Evolutionary conservation across 2,329 filamentous ascomycete species (phyloP).

Genomic region (Pseudogymnoascus sp.): DNA sequence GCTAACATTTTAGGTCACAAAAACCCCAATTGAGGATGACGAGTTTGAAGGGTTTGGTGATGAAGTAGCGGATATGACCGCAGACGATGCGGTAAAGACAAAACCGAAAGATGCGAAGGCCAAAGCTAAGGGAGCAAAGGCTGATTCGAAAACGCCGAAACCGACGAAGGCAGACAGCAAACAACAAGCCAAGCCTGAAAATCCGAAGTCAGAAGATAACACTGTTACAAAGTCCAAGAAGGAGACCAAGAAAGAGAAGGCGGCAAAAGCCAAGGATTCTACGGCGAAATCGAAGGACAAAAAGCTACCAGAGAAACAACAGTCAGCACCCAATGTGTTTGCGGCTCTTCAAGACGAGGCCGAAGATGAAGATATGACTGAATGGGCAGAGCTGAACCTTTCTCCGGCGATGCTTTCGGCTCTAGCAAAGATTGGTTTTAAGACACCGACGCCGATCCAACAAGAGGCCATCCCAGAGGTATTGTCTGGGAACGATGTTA

Average conservation of each 20-base stretch:
- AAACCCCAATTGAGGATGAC: slow-evolving; percentile 35
- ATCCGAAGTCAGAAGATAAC: slow-evolving; percentile 20
- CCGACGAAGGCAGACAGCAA: slow-evolving; percentile 23
- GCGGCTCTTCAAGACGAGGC: slow-evolving; percentile 43
- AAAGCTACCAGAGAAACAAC: slow-evolving; percentile 19
- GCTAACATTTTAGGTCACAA: slow-evolving; percentile 16
- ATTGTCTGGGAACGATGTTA: slow-evolving; percentile 74
- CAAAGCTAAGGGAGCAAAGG: slow-evolving; percentile 21
- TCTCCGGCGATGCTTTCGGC: slow-evolving; percentile 64
- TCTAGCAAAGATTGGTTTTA: slow-evolving; percentile 71
- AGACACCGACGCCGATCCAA: slow-evolving; percentile 77
- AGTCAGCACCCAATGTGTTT: slow-evolving; percentile 21
- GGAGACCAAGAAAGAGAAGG: slow-evolving; percentile 25
- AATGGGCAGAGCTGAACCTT: slow-evolving; percentile 68
- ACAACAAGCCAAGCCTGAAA: slow-evolving; percentile 12
- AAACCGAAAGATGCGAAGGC: slow-evolving; percentile 17
- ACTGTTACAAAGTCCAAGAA: slow-evolving; percentile 18
- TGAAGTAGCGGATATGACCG: slow-evolving; percentile 25
- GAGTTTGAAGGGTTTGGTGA: slow-evolving; percentile 62
- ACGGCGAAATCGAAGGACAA: slow-evolving; percentile 26
- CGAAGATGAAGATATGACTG: slow-evolving; percentile 62
- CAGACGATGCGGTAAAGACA: neutral
- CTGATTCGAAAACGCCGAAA: neutral
- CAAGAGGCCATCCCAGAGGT: slow-evolving; percentile 71
- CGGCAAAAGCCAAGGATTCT: slow-evolving; percentile 21